These are phyloP conservation scores for Trametes versicolor DNA, from an alignment of 1,284 basidiomycete species.

Conservation along the genomic window DNA sequence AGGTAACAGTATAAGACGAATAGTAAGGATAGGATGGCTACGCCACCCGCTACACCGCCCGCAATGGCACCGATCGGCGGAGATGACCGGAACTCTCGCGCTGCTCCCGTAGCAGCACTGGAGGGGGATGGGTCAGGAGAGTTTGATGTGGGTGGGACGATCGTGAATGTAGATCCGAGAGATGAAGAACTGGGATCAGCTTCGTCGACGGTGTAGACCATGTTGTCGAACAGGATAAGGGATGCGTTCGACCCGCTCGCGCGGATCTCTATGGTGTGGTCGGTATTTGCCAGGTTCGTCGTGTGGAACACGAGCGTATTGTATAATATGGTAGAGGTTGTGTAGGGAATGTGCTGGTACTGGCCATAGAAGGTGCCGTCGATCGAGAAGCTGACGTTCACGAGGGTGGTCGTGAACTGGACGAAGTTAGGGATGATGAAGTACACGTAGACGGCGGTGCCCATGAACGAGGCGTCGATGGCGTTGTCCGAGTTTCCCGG, in stretches of 20 bases:
- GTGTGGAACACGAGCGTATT: neutral
- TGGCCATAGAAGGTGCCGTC: slow-evolving; percentile 14
- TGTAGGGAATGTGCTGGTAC: slow-evolving; percentile 13
- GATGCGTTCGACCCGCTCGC: neutral
- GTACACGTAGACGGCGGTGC: slow-evolving; percentile 15
- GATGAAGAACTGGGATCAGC: neutral
- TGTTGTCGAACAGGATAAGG: slow-evolving; percentile 8
- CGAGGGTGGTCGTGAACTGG: slow-evolving; percentile 17
- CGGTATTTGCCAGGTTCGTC: slow-evolving; percentile 1
- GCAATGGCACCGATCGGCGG: too few relatives aligned
- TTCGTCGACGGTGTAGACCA: slow-evolving; percentile 7
- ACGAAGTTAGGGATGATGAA: neutral
- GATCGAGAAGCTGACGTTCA: slow-evolving; percentile 19
- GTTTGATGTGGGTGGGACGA: too few relatives aligned
- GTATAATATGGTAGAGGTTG: slow-evolving; percentile 1
- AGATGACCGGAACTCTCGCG: too few relatives aligned
- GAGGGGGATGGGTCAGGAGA: too few relatives aligned
- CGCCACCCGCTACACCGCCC: too few relatives aligned
- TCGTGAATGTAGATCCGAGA: neutral
- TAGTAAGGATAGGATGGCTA: too few relatives aligned
- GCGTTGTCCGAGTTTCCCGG: neutral
- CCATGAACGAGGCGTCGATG: slow-evolving; percentile 16
- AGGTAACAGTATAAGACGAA: too few relatives aligned
- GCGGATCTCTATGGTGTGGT: neutral
- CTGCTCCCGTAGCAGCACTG: too few relatives aligned